These are phyloP conservation scores for Beauveria asiatica DNA, from an alignment of 2,329 filamentous ascomycete species.

Conservation along the genomic window DNA sequence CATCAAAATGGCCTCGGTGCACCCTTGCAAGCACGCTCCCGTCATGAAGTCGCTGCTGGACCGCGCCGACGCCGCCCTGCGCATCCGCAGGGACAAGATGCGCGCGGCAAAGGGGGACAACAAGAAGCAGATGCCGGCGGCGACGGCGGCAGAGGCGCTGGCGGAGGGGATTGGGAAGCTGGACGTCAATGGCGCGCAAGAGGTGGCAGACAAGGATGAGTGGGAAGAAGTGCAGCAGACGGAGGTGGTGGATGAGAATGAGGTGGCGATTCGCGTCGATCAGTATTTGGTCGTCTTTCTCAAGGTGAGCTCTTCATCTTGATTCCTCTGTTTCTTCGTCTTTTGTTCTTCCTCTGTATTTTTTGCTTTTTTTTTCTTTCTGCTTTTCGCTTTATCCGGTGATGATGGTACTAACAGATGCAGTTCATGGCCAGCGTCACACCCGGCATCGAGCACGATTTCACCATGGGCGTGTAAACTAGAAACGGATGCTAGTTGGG, in stretches of 20 bases:
- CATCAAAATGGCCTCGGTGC: slow-evolving; percentile 93
- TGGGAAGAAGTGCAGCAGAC: slow-evolving; percentile 57
- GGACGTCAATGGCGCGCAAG: slow-evolving; percentile 43
- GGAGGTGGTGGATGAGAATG: slow-evolving; percentile 53
- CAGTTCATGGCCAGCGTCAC: slow-evolving; percentile 82
- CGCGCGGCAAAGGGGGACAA: slow-evolving; percentile 31
- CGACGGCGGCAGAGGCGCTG: slow-evolving; percentile 63
- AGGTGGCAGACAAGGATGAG: slow-evolving; percentile 36
- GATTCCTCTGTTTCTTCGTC: background rate
- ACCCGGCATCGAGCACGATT: slow-evolving; percentile 94
- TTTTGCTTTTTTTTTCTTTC: too few relatives aligned
- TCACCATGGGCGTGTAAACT: slow-evolving; percentile 81
- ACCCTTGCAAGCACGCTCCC: slow-evolving; percentile 92
- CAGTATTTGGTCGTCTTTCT: slow-evolving; percentile 83
- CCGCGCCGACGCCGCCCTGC: slow-evolving; percentile 86
- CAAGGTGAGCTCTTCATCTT: slow-evolving; percentile 47
- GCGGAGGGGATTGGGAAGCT: slow-evolving; percentile 70
- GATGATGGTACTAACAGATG: slow-evolving; percentile 18
- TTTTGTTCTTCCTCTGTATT: background rate
- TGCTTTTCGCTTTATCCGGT: background rate
- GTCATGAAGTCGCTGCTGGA: slow-evolving; percentile 98
- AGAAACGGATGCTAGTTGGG: background rate
- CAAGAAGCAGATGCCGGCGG: background rate
- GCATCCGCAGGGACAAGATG: slow-evolving; percentile 77
- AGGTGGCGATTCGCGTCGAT: slow-evolving; percentile 77